A percentile compares a stretch with the other conserved stretches of the same genome.
phyloP scores from a whole-genome alignment of 768 basidiomycete species.

The Grammothele lineata region DNA sequence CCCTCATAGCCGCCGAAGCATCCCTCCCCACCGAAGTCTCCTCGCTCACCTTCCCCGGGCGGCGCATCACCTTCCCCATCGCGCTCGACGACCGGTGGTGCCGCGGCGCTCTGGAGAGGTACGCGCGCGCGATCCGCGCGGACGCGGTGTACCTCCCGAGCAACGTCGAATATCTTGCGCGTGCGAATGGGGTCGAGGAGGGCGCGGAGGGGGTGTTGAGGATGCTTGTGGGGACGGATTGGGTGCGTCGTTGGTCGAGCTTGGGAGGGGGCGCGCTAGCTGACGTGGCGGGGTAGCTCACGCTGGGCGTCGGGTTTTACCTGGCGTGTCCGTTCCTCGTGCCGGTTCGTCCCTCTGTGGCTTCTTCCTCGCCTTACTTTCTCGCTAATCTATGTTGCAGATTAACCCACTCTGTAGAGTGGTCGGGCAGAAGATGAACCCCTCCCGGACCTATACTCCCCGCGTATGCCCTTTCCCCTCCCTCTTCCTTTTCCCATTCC shows the following conservation, averaged over 20 bases:
- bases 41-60: slow-evolving; percentile 43
- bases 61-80: slow-evolving; percentile 58
- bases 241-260: slow-evolving; percentile 32
- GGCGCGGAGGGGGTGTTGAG: slow-evolving; percentile 39
- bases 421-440: slow-evolving; percentile 73
- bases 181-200: slow-evolving; percentile 51
- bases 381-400: slow-evolving; percentile 23
- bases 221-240: slow-evolving; percentile 45
- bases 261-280: not conserved
- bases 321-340: slow-evolving; percentile 60
- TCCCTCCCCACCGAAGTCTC: slow-evolving; percentile 37
- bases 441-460: slow-evolving; percentile 62
- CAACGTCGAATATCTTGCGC: slow-evolving; percentile 63
- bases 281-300: slow-evolving; percentile 35
- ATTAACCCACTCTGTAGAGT: slow-evolving; percentile 56
- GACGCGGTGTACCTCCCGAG: slow-evolving; percentile 64
- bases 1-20: slow-evolving; percentile 35
- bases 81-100: slow-evolving; percentile 58
- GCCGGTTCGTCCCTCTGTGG: slow-evolving; percentile 35
- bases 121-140: slow-evolving; percentile 51
- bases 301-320: slow-evolving; percentile 62
- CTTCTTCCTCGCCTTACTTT: not conserved
- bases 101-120: slow-evolving; percentile 49
- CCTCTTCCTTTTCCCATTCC: too few species aligned
- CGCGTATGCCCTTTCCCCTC: slow-evolving; percentile 39